Conservation (phyloP, 768 basidiomycete species). For the Pisolithus tinctorius region DNA sequence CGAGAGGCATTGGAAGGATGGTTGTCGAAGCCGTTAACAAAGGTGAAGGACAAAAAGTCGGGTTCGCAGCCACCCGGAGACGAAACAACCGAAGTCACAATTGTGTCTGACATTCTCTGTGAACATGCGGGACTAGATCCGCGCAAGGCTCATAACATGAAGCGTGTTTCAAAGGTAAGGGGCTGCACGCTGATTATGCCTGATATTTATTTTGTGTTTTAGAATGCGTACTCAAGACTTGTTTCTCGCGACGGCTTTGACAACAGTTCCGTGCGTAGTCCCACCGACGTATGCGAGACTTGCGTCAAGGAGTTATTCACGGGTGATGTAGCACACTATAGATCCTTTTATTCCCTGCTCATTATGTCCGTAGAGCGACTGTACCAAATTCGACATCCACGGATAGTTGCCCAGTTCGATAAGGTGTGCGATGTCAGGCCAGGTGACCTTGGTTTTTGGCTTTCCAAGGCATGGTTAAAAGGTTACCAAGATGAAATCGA, state of each 20-base stretch:
- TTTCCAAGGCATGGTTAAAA: slow-evolving; percentile 76
- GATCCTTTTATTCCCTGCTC: background rate
- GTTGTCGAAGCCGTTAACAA: slow-evolving; percentile 36
- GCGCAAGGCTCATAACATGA: slow-evolving; percentile 52
- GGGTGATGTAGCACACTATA: slow-evolving; percentile 33
- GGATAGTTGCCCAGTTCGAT: slow-evolving; percentile 53
- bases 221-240: slow-evolving; percentile 23
- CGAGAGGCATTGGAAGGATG: slow-evolving; percentile 55
- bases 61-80: slow-evolving; percentile 11
- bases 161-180: slow-evolving; percentile 54
- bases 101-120: slow-evolving; percentile 50
- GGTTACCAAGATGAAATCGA: slow-evolving; percentile 34
- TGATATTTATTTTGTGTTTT: background rate
- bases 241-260: slow-evolving; percentile 35
- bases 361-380: slow-evolving; percentile 46
- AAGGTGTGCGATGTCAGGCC: slow-evolving; percentile 37
- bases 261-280: slow-evolving; percentile 42
- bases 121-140: slow-evolving; percentile 59
- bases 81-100: slow-evolving; percentile 12
- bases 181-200: background rate
- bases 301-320: slow-evolving; percentile 55
- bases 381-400: slow-evolving; percentile 65
- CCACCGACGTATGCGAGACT: slow-evolving; percentile 49
- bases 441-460: slow-evolving; percentile 51
- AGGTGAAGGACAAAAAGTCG: slow-evolving; percentile 17